phyloP scores from a whole-genome alignment of 2,329 filamentous ascomycete genomes.

The Daldinia eschscholtzii region DNA sequence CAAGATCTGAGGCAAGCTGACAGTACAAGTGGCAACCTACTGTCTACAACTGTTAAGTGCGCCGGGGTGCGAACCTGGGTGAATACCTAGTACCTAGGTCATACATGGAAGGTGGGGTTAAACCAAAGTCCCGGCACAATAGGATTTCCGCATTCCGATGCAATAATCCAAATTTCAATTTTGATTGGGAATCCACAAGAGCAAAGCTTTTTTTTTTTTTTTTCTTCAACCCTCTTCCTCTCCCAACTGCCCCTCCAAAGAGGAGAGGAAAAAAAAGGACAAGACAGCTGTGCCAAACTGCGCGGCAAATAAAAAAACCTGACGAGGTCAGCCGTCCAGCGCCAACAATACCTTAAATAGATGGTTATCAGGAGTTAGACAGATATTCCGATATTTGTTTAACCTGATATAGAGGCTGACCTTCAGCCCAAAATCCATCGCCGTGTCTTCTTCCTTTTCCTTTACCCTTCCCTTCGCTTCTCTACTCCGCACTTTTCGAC shows the following conservation, averaged over 20 bases:
- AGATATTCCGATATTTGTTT: conserved; percentile 37
- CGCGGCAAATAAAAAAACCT: conserved; percentile 18
- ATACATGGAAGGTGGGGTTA: background rate
- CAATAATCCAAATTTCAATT: conserved; percentile 39
- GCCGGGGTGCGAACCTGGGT: background rate
- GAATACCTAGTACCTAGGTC: background rate
- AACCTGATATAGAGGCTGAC: conserved; percentile 53
- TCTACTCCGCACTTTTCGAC: conserved; percentile 62
- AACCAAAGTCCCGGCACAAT: conserved; percentile 23
- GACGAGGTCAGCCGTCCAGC: conserved; percentile 42
- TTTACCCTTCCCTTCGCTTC: conserved; percentile 65
- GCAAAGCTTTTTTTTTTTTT: conserved; percentile 49
- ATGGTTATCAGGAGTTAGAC: conserved; percentile 33
- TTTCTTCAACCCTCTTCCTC: conserved; percentile 18
- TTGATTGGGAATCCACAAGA: conserved; percentile 45
- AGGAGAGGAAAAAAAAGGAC: conserved; percentile 38
- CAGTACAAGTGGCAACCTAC: background rate
- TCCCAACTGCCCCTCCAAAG: conserved; percentile 42
- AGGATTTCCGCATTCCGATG: conserved; percentile 33
- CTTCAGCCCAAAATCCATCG: conserved; percentile 56
- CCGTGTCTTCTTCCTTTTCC: conserved; percentile 59
- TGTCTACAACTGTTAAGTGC: conserved; percentile 2
- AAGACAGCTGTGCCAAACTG: conserved; percentile 41
- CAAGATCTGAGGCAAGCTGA: conserved; percentile 33
- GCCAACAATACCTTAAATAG: conserved; percentile 27